These are phyloP conservation scores for Mortierella sp. DNA, from an alignment of 371 early-diverging fungal genomes.

Conservation along the genomic window DNA sequence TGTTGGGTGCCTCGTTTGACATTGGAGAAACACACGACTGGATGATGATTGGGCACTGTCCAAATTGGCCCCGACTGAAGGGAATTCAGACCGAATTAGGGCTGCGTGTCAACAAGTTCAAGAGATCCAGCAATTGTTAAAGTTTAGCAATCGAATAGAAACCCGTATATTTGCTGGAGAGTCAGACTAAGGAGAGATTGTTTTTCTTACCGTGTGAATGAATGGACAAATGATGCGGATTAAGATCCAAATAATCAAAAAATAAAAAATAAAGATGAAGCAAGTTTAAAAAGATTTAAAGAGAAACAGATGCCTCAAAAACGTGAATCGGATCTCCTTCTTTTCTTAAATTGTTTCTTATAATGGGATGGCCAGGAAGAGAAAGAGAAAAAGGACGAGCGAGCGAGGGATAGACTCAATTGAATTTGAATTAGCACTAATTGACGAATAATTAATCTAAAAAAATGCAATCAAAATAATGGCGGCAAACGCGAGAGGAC, in stretches of 20 bases:
- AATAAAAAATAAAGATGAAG: neutral
- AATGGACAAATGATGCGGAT: neutral
- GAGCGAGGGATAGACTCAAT: too few relatives aligned
- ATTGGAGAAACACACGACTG: constrained; percentile 15
- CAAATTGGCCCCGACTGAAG: constrained; percentile 2
- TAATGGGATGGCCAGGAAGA: too few relatives aligned
- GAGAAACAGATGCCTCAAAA: too few relatives aligned
- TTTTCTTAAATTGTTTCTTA: too few relatives aligned
- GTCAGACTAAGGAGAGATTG: neutral
- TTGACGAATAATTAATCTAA: neutral
- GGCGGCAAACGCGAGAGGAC: neutral
- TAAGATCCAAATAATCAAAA: neutral
- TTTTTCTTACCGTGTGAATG: neutral
- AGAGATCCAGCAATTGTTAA: neutral
- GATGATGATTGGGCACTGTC: constrained; percentile 16
- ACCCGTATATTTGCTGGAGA: neutral
- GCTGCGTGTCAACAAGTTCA: neutral
- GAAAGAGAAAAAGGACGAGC: too few relatives aligned
- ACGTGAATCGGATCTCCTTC: too few relatives aligned
- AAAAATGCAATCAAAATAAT: neutral
- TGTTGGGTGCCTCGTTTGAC: constrained; percentile 51
- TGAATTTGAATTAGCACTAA: neutral
- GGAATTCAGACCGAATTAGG: neutral
- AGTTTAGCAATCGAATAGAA: neutral
- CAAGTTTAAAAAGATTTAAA: neutral